Percentiles rank a stretch among this genome's conserved stretches.
These are phyloP conservation scores for Clarireedia homoeocarpa DNA, from an alignment of 2,329 filamentous ascomycete species.

Conservation along the genomic window DNA sequence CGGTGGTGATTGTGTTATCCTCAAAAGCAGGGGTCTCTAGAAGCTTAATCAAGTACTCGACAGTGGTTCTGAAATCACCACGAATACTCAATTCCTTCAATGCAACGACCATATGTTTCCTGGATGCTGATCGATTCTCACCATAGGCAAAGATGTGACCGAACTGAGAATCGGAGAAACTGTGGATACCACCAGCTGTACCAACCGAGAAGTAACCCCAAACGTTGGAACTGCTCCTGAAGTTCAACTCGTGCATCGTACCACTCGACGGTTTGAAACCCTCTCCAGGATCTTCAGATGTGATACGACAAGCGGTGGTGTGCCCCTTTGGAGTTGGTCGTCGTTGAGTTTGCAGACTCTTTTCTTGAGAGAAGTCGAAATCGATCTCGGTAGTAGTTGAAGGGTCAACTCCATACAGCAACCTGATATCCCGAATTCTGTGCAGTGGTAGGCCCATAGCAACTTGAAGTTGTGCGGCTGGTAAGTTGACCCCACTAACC, in stretches of 20 bases:
- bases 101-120: conserved; percentile 99
- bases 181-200: conserved; percentile 94
- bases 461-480: conserved; percentile 94
- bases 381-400: conserved; percentile 82
- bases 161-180: conserved; percentile 97
- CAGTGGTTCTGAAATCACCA: conserved; percentile 96
- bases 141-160: conserved; percentile 99
- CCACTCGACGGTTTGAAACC: conserved; percentile 99
- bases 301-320: conserved; percentile 97
- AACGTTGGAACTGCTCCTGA: conserved; percentile 95
- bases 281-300: conserved; percentile 96
- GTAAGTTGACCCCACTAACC: conserved; percentile 96
- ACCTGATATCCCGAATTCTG: conserved; percentile 89
- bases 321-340: conserved; percentile 91
- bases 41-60: conserved; percentile 98
- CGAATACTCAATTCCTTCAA: conserved; percentile 98
- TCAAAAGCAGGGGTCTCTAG: conserved; percentile 97
- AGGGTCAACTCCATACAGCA: conserved; percentile 92
- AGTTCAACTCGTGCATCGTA: conserved; percentile 98
- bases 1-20: conserved; percentile 97
- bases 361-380: conserved; percentile 88
- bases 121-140: conserved; percentile 89
- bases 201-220: conserved; percentile 99
- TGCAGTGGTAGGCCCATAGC: conserved; percentile 97
- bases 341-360: conserved; percentile 76